These are phyloP conservation scores for Naganishia kalamii DNA, from an alignment of 768 basidiomycete species.

Conservation along the genomic window DNA sequence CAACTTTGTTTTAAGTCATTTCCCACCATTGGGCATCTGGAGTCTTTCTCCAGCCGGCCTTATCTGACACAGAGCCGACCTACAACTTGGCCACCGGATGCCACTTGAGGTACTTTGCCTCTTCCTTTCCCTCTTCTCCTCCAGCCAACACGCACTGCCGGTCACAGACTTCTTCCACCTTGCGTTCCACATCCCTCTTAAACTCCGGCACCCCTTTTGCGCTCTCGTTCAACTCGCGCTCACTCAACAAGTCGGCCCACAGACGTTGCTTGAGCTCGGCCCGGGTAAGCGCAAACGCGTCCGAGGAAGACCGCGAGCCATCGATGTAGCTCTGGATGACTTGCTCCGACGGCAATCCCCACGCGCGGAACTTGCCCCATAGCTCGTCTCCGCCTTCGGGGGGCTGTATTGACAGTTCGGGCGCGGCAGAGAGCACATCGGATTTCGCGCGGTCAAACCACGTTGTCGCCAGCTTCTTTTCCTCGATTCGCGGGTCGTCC, in stretches of 20 bases:
- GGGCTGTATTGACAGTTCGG: constrained; percentile 36
- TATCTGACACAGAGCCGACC: no score
- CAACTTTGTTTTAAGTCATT: no score
- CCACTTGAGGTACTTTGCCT: constrained; percentile 18
- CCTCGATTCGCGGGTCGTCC: constrained; percentile 53
- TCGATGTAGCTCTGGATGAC: constrained; percentile 63
- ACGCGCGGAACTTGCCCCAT: constrained; percentile 50
- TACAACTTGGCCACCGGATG: constrained; percentile 19
- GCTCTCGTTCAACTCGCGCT: constrained; percentile 49
- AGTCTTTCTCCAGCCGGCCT: no score
- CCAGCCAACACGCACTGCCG: constrained; percentile 63
- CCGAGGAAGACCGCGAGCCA: constrained; percentile 60
- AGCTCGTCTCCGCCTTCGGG: constrained; percentile 29
- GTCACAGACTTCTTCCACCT: constrained; percentile 12
- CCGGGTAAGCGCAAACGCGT: constrained; percentile 57
- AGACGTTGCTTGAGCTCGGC: constrained; percentile 62
- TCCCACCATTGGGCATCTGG: no score
- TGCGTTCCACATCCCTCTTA: constrained; percentile 3
- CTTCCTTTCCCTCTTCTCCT: constrained; percentile 46
- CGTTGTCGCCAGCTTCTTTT: constrained; percentile 53
- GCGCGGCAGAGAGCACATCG: constrained; percentile 51
- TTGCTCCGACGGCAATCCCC: constrained; percentile 65
- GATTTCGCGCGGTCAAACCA: constrained; percentile 63
- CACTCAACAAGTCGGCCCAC: constrained; percentile 52
- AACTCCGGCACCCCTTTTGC: not conserved